Evolutionary conservation across 352 stramenopile genomes (phyloP).

Genomic region (Hyaloperonospora brassicae): DNA sequence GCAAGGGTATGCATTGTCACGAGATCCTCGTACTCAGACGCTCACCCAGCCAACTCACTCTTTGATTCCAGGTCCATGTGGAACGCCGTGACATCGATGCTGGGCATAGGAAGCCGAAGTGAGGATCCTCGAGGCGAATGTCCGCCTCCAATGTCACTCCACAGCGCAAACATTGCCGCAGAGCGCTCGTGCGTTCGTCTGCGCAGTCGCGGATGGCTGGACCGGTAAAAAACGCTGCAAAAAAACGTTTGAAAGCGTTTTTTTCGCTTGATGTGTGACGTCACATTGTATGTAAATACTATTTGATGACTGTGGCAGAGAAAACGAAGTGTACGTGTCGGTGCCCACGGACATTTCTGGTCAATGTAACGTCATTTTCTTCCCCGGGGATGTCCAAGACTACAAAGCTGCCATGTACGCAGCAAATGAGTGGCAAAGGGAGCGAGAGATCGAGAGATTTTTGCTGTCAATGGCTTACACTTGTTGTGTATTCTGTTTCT

Average conservation of each 20-base stretch:
- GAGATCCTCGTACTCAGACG: slow-evolving; percentile 1
- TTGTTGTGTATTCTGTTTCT: background rate
- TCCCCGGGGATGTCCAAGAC: slow-evolving; percentile 61
- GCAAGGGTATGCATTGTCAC: slow-evolving; percentile 4
- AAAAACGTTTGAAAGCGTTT: background rate
- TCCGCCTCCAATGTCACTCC: slow-evolving; percentile 3
- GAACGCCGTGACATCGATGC: slow-evolving; percentile 27
- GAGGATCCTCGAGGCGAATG: slow-evolving; percentile 1
- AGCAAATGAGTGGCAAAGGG: background rate
- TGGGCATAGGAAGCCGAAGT: slow-evolving; percentile 13
- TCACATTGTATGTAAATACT: background rate
- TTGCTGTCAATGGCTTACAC: background rate
- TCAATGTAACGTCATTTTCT: slow-evolving; percentile 52
- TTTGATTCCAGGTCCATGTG: slow-evolving; percentile 16
- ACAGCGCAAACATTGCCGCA: slow-evolving; percentile 16
- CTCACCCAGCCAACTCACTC: slow-evolving; percentile 12
- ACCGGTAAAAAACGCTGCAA: slow-evolving; percentile 15
- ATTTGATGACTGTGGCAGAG: slow-evolving; percentile 15
- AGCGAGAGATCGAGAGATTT: background rate
- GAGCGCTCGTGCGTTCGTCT: slow-evolving; percentile 22
- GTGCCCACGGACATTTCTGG: slow-evolving; percentile 16
- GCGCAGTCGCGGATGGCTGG: slow-evolving; percentile 23
- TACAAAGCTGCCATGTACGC: slow-evolving; percentile 41
- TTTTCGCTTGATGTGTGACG: no score
- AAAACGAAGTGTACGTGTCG: slow-evolving; percentile 49